These are phyloP conservation scores for Beauveria asiatica DNA, from an alignment of 2,329 filamentous ascomycete species.

Conservation along the genomic window DNA sequence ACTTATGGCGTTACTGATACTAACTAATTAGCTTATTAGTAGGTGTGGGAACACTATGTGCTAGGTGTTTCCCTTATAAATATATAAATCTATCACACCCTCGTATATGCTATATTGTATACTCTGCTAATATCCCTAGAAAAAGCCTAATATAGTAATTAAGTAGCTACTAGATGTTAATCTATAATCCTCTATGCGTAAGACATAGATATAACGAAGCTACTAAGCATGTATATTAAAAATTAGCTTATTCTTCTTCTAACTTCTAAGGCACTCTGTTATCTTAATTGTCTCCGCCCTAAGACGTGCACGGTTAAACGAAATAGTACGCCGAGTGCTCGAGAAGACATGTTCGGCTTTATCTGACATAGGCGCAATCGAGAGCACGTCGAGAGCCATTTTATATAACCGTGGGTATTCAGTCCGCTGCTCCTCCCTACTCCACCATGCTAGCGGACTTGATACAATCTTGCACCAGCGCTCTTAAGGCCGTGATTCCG, in stretches of 20 bases:
- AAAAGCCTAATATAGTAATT: no score
- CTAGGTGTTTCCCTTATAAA: no score
- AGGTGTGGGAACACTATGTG: no score
- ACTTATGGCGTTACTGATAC: no score
- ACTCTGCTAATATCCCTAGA: no score
- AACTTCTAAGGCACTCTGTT: conserved; percentile 12
- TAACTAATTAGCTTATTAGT: no score
- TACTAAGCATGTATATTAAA: not conserved
- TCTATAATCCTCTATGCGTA: not conserved
- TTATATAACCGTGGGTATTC: not conserved
- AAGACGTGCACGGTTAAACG: conserved; percentile 7
- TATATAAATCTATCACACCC: no score
- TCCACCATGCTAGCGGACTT: not conserved
- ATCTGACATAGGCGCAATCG: not conserved
- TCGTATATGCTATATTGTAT: no score
- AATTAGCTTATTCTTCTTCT: not conserved
- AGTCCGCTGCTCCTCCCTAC: not conserved
- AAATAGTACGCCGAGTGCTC: not conserved
- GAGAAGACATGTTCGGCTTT: not conserved
- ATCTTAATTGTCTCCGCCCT: conserved; percentile 11
- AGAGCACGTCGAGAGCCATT: not conserved
- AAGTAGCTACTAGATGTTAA: no score
- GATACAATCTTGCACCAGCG: no score
- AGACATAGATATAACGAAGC: not conserved
- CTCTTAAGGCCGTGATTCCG: no score